Conservation (phyloP, 345 rosid species). For the Dovyalis caffra region DNA sequence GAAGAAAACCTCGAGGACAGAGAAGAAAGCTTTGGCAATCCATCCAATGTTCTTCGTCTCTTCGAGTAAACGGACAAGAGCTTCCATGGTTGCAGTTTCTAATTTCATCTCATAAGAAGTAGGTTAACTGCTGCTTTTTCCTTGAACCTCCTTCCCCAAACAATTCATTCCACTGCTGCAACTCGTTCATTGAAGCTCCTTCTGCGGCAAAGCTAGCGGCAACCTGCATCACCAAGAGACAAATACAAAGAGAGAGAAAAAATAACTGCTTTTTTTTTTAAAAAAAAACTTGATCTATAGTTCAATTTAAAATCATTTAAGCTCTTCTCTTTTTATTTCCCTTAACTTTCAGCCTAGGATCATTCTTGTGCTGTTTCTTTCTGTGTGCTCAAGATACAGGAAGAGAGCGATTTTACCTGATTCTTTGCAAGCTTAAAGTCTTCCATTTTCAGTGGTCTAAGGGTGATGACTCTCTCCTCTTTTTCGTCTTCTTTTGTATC, state of each 20-base stretch:
- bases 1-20: not conserved
- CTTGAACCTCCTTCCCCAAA: constrained; percentile 95
- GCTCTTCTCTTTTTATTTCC: not conserved
- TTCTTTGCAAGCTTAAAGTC: constrained; percentile 79
- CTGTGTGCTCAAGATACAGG: not conserved
- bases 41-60: too few relatives aligned
- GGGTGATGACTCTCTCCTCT: constrained; percentile 54
- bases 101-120: constrained; percentile 51
- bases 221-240: constrained; percentile 44
- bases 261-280: too few relatives aligned
- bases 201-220: constrained; percentile 86
- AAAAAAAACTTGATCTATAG: not conserved
- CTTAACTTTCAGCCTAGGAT: not conserved
- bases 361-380: not conserved
- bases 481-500: constrained; percentile 32
- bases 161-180: constrained; percentile 87
- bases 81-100: not conserved
- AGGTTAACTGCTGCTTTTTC: constrained; percentile 79
- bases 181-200: constrained; percentile 71
- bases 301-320: not conserved
- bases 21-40: not conserved
- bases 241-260: not conserved
- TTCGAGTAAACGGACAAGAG: not conserved
- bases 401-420: constrained; percentile 44
- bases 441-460: constrained; percentile 72